These are phyloP conservation scores for Corylus heterophylla DNA, from an alignment of 306 rosid species.

Conservation along the genomic window DNA sequence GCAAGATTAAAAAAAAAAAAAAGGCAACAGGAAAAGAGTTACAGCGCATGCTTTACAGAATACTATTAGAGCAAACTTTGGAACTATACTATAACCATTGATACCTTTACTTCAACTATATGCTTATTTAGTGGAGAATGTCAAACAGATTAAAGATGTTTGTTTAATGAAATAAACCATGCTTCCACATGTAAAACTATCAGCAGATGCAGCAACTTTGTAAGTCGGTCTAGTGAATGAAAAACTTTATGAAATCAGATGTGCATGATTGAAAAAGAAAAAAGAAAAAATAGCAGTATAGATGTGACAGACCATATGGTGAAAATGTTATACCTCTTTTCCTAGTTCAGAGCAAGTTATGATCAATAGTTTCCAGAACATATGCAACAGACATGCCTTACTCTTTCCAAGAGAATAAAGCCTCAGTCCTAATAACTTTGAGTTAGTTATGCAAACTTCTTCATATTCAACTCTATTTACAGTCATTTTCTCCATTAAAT, in stretches of 20 bases:
- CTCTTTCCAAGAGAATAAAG: too few species aligned
- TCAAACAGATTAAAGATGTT: neutral
- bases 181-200: neutral
- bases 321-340: too few species aligned
- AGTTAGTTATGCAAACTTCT: too few species aligned
- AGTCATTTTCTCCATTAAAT: too few species aligned
- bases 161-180: neutral
- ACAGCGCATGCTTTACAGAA: neutral
- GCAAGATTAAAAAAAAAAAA: slow-evolving; percentile 18
- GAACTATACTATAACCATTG: neutral
- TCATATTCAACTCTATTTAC: too few species aligned
- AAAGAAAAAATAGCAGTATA: neutral
- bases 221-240: neutral
- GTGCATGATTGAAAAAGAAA: neutral
- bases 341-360: too few species aligned
- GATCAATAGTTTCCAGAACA: too few species aligned
- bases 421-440: too few species aligned
- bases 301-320: too few species aligned
- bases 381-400: too few species aligned
- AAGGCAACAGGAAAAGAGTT: neutral
- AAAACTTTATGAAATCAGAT: neutral
- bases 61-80: neutral
- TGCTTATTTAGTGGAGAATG: neutral
- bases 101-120: neutral
- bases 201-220: neutral